phyloP scores from a whole-genome alignment of 768 basidiomycete genomes.

The Phaffia australis region DNA sequence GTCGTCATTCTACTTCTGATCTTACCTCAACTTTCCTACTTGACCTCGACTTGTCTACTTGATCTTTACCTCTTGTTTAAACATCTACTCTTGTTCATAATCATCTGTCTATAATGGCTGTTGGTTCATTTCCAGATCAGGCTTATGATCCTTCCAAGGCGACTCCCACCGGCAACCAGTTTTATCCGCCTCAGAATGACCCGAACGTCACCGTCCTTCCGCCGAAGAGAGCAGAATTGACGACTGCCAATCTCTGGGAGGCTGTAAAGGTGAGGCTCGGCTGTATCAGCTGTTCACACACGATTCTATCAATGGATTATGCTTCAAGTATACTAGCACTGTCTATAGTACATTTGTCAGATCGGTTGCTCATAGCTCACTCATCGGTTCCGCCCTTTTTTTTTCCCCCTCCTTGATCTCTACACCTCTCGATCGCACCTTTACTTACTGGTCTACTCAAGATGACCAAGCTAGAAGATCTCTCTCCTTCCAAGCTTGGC shows the following conservation, averaged over 20 bases:
- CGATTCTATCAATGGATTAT: neutral
- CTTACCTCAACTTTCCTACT: too few relatives aligned
- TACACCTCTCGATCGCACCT: neutral
- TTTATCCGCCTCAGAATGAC: conserved; percentile 15
- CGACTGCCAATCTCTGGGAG: conserved; percentile 8
- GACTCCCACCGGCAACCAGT: conserved; percentile 9
- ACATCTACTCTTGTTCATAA: too few relatives aligned
- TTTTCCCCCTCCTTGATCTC: neutral
- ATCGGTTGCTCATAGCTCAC: neutral
- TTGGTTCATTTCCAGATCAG: too few relatives aligned
- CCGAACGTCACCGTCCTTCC: conserved; percentile 22
- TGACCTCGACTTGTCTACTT: too few relatives aligned
- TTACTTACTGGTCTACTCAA: neutral
- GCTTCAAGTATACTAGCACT: neutral
- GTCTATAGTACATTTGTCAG: neutral
- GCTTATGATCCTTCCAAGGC: conserved; percentile 2
- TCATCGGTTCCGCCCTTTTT: neutral
- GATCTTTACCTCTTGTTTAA: too few relatives aligned
- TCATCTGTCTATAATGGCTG: too few relatives aligned
- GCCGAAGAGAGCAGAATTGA: conserved; percentile 3
- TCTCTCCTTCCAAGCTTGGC: conserved; percentile 10
- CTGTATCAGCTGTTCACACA: too few relatives aligned
- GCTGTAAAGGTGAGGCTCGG: conserved; percentile 19
- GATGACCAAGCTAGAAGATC: conserved; percentile 14
- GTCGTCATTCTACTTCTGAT: too few relatives aligned